Conservation (phyloP, 169 alveolate genomes). For the Cryptosporidium viatorum region DNA sequence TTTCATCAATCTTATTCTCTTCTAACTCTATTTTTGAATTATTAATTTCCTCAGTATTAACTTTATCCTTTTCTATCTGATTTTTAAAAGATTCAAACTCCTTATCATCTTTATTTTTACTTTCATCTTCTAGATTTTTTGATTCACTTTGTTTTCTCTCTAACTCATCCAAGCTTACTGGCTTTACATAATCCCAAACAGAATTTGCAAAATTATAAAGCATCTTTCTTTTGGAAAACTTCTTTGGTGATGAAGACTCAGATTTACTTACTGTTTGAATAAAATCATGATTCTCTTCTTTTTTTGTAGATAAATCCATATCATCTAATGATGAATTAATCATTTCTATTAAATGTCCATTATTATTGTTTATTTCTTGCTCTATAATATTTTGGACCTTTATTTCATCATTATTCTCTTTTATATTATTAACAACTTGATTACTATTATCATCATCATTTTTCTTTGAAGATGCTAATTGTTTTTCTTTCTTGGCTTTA, state of each 20-base stretch:
- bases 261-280: not conserved
- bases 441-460: not conserved
- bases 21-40: not conserved
- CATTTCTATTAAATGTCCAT: not conserved
- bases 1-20: not conserved
- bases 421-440: not conserved
- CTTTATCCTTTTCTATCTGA: not conserved
- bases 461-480: not conserved
- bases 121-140: not conserved
- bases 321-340: conserved; percentile 2
- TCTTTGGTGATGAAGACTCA: conserved; percentile 23
- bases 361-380: not conserved
- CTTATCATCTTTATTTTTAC: not conserved
- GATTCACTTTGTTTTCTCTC: conserved; percentile 24
- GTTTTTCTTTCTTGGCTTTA: not conserved
- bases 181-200: conserved; percentile 70
- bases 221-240: conserved; percentile 33
- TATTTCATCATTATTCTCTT: not conserved
- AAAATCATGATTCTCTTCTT: not conserved
- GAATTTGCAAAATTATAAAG: conserved; percentile 57
- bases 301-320: not conserved
- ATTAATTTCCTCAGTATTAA: not conserved
- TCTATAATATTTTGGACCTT: not conserved
- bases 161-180: conserved; percentile 39
- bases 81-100: not conserved